Percentiles rank a stretch among this genome's conserved stretches.
phyloP scores from a whole-genome alignment of 2,329 filamentous ascomycete species.

The Phyllosticta citrichinensis region DNA sequence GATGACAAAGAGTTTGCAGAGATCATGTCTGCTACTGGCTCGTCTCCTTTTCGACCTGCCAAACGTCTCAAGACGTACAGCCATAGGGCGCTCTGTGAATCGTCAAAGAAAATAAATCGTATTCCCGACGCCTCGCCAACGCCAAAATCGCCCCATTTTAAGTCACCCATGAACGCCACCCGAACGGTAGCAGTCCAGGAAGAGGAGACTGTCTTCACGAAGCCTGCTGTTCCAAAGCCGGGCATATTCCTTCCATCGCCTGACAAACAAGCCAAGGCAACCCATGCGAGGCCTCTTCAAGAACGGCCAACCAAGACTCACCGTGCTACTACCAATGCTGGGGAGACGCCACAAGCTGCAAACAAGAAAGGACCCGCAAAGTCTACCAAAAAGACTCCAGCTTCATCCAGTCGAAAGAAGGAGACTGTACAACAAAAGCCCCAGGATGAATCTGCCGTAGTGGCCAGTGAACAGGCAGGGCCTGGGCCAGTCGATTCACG shows the following conservation, averaged over 20 bases:
- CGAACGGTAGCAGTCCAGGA: background rate
- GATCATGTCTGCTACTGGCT: slow-evolving; percentile 10
- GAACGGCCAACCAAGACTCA: background rate
- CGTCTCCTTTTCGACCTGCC: slow-evolving; percentile 7
- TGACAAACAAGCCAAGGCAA: slow-evolving; percentile 12
- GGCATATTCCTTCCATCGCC: slow-evolving; percentile 10
- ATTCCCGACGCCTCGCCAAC: slow-evolving; percentile 1
- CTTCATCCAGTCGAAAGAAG: background rate
- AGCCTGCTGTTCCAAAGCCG: slow-evolving; percentile 19
- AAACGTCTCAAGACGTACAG: slow-evolving; percentile 9
- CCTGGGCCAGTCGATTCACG: background rate
- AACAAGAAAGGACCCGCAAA: background rate
- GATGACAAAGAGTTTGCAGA: slow-evolving; percentile 14
- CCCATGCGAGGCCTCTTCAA: slow-evolving; percentile 16
- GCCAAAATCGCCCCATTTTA: background rate
- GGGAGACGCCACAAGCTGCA: background rate
- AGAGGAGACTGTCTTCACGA: slow-evolving; percentile 10
- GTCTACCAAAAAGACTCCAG: background rate
- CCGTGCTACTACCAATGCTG: background rate
- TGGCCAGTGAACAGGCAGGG: background rate
- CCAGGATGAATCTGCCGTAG: background rate
- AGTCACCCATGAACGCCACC: background rate
- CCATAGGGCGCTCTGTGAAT: background rate
- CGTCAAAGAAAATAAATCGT: slow-evolving; percentile 2
- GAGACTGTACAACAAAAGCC: background rate